A percentile compares a stretch with the other conserved stretches of the same genome.
These are phyloP conservation scores for Alternaria infectoria DNA, from an alignment of 2,329 filamentous ascomycete genomes.

Conservation along the genomic window DNA sequence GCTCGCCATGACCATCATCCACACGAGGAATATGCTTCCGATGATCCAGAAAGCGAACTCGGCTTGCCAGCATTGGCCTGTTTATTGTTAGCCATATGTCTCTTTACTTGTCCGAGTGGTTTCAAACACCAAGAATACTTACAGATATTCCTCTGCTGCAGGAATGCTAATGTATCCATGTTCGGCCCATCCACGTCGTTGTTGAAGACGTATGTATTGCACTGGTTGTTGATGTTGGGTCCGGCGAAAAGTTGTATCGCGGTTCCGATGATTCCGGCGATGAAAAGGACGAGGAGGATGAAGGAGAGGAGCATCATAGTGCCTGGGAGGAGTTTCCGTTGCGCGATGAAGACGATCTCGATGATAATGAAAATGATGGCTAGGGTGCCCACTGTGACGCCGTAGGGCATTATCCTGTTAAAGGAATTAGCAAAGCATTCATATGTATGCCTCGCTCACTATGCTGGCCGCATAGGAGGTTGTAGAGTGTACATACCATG, in stretches of 20 bases:
- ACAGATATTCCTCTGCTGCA: constrained; percentile 69
- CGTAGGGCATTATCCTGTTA: constrained; percentile 68
- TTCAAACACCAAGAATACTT: constrained; percentile 27
- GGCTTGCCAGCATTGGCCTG: constrained; percentile 67
- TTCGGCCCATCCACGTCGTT: constrained; percentile 55
- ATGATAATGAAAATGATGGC: constrained; percentile 65
- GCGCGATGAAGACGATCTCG: constrained; percentile 62
- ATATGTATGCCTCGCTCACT: neutral
- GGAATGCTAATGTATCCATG: constrained; percentile 64
- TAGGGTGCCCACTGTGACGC: constrained; percentile 63
- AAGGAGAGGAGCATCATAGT: constrained; percentile 66
- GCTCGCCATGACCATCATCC: constrained; percentile 69
- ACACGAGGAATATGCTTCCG: constrained; percentile 67
- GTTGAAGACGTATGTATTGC: constrained; percentile 62
- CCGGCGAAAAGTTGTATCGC: constrained; percentile 66
- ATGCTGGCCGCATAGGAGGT: neutral
- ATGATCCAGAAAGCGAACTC: constrained; percentile 69
- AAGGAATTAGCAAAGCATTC: neutral
- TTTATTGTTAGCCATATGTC: constrained; percentile 19
- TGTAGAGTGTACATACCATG: constrained; percentile 58
- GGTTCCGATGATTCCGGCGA: constrained; percentile 68
- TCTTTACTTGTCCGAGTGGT: neutral
- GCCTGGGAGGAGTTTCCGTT: constrained; percentile 63
- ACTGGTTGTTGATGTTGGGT: constrained; percentile 65
- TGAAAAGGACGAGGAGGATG: constrained; percentile 66